phyloP scores from a whole-genome alignment of 1,284 basidiomycete species.

The Trichosporon inkin region DNA sequence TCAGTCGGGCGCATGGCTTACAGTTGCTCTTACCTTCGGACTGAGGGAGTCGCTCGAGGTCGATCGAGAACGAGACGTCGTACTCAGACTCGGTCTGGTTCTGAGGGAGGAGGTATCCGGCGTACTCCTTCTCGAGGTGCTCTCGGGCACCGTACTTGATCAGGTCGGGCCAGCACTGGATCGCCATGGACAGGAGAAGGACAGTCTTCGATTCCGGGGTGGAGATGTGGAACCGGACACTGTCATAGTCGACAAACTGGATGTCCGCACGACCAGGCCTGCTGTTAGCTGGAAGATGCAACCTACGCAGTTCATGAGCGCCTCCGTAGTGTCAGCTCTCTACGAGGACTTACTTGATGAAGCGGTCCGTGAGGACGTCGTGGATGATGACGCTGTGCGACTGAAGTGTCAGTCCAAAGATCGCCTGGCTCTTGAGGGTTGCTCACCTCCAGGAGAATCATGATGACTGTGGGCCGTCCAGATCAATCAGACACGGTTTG shows the following conservation, averaged over 20 bases:
- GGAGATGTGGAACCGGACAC: constrained; percentile 88
- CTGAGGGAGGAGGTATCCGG: constrained; percentile 55
- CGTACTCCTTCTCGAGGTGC: constrained; percentile 79
- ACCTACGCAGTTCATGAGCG: no score
- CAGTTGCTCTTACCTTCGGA: constrained; percentile 62
- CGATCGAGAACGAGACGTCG: constrained; percentile 80
- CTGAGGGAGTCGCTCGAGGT: constrained; percentile 76
- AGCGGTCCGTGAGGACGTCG: constrained; percentile 84
- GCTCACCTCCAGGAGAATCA: constrained; percentile 68
- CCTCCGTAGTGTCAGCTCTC: no score
- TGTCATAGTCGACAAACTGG: constrained; percentile 96
- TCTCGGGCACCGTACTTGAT: constrained; percentile 80
- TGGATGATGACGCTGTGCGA: constrained; percentile 89
- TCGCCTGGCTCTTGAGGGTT: background rate
- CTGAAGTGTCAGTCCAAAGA: constrained; percentile 53
- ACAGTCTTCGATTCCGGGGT: constrained; percentile 77
- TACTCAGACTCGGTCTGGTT: constrained; percentile 70
- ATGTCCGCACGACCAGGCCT: constrained; percentile 89
- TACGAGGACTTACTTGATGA: constrained; percentile 73
- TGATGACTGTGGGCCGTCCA: constrained; percentile 36
- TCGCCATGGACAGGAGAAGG: constrained; percentile 85
- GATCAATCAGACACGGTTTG: background rate
- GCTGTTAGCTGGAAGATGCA: constrained; percentile 19
- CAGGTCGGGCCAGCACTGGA: constrained; percentile 94
- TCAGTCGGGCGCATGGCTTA: background rate